These are phyloP conservation scores for Lepiota subincarnata DNA, from an alignment of 768 basidiomycete genomes.

Conservation along the genomic window DNA sequence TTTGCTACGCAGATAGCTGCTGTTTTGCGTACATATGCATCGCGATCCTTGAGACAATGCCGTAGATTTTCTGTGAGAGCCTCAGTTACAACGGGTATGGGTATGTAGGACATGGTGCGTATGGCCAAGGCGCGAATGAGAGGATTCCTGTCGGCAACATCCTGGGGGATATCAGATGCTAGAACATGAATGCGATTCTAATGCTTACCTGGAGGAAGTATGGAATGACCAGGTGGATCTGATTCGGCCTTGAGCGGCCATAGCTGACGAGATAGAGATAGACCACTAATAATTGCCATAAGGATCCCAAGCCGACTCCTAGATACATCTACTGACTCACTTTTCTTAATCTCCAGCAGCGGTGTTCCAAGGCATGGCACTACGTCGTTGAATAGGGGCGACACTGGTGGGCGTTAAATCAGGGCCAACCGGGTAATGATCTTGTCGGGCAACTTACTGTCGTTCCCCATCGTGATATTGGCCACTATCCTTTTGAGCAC, in stretches of 20 bases:
- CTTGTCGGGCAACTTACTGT: conserved; percentile 63
- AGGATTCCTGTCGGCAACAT: conserved; percentile 94
- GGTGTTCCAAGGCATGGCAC: conserved; percentile 95
- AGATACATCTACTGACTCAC: conserved; percentile 42
- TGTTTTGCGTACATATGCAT: conserved; percentile 98
- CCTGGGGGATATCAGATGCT: conserved; percentile 45
- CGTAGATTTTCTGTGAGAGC: conserved; percentile 85
- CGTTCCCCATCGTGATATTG: conserved; percentile 99
- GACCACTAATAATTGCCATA: conserved; percentile 63
- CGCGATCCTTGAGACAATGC: conserved; percentile 88
- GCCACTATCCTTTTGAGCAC: conserved; percentile 97
- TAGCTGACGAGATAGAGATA: conserved; percentile 98
- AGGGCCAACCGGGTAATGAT: conserved; percentile 16
- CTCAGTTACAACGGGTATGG: conserved; percentile 83
- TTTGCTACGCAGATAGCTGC: conserved; percentile 98
- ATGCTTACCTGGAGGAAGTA: conserved; percentile 77
- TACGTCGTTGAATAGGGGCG: conserved; percentile 91
- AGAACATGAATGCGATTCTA: background rate
- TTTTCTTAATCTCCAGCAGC: conserved; percentile 97
- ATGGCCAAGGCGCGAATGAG: conserved; percentile 96
- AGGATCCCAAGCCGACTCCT: conserved; percentile 10
- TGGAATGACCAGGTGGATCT: conserved; percentile 87
- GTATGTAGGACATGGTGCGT: conserved; percentile 99
- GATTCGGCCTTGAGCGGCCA: conserved; percentile 89
- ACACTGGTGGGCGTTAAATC: conserved; percentile 55